phyloP scores from a whole-genome alignment of 2,329 filamentous ascomycete species.

The Colletotrichum echinochloae region DNA sequence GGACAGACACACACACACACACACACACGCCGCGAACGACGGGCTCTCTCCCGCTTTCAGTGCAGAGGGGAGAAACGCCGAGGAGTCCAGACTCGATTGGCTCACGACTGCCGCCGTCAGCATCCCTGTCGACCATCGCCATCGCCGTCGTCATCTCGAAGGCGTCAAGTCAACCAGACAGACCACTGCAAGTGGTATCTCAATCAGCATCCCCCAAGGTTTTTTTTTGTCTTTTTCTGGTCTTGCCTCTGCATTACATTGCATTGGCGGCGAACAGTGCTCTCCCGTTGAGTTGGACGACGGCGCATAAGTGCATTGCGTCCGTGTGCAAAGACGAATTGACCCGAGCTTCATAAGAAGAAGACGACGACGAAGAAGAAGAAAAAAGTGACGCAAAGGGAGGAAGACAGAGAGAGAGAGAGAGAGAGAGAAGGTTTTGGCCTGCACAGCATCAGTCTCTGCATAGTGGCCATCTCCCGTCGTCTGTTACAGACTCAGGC shows the following conservation, averaged over 20 bases:
- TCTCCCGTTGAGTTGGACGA: conserved; percentile 12
- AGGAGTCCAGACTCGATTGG: conserved; percentile 23
- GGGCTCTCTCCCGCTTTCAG: neutral
- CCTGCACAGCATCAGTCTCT: neutral
- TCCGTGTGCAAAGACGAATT: neutral
- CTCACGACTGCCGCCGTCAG: conserved; percentile 17
- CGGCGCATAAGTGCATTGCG: conserved; percentile 15
- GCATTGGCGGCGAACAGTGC: conserved; percentile 12
- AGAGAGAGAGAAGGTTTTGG: no score
- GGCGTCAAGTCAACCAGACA: neutral
- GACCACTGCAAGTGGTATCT: neutral
- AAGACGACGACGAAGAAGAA: neutral
- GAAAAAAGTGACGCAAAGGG: neutral
- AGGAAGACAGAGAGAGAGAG: neutral
- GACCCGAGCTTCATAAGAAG: neutral
- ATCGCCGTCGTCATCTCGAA: neutral
- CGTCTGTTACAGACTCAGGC: conserved; percentile 18
- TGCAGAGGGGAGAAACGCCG: neutral
- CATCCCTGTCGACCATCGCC: conserved; percentile 7
- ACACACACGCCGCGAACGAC: neutral
- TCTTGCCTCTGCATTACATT: neutral
- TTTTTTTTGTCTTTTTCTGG: neutral
- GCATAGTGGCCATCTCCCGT: conserved; percentile 21
- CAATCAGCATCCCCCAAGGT: conserved; percentile 3
- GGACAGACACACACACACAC: neutral